phyloP scores from a whole-genome alignment of 2,329 filamentous ascomycete genomes.

The Didymella pomorum region DNA sequence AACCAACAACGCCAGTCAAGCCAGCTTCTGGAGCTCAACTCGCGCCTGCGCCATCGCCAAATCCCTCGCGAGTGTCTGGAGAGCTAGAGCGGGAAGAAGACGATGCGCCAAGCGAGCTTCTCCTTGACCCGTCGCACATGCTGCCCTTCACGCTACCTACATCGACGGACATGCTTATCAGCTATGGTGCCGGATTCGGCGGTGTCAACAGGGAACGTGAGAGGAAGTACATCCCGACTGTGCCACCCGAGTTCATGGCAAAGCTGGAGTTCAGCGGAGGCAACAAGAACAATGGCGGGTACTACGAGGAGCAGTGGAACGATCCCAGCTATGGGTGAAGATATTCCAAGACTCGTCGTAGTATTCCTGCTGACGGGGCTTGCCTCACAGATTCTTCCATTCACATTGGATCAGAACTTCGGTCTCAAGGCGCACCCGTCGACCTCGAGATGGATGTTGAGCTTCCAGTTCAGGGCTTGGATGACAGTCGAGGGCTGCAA shows the following conservation, averaged over 20 bases:
- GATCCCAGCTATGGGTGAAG: slow-evolving; percentile 47
- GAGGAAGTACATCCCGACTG: slow-evolving; percentile 93
- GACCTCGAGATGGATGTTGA: neutral
- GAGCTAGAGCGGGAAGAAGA: slow-evolving; percentile 70
- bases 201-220: slow-evolving; percentile 91
- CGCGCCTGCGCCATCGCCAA: slow-evolving; percentile 40
- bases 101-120: slow-evolving; percentile 75
- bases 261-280: slow-evolving; percentile 73
- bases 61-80: slow-evolving; percentile 40
- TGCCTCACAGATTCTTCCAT: slow-evolving; percentile 11
- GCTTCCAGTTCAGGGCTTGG: neutral
- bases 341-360: neutral
- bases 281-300: slow-evolving; percentile 38
- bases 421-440: neutral
- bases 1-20: slow-evolving; percentile 46
- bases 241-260: slow-evolving; percentile 90
- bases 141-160: slow-evolving; percentile 95
- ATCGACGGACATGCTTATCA: slow-evolving; percentile 96
- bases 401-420: slow-evolving; percentile 3
- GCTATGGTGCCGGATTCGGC: slow-evolving; percentile 92
- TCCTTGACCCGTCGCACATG: slow-evolving; percentile 89
- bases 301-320: slow-evolving; percentile 47
- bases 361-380: neutral
- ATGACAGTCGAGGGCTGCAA: neutral
- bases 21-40: slow-evolving; percentile 31